These are phyloP conservation scores for Conoideocrella luteorostrata DNA, from an alignment of 2,329 filamentous ascomycete genomes.

Conservation along the genomic window DNA sequence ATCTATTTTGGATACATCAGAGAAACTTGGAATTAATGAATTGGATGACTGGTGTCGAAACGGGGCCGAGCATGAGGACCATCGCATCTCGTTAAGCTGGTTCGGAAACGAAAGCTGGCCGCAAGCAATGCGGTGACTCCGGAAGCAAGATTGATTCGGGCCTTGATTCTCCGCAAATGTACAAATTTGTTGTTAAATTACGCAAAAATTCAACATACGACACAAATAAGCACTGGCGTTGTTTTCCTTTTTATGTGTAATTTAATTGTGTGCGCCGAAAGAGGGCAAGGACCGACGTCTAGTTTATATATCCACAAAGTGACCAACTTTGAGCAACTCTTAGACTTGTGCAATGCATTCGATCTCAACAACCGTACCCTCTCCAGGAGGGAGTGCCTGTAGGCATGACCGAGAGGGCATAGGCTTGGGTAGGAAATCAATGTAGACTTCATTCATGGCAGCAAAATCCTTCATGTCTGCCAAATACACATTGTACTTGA, in stretches of 20 bases:
- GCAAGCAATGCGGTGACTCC: background rate
- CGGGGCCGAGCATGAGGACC: background rate
- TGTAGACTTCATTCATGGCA: conserved; percentile 47
- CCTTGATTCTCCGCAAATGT: background rate
- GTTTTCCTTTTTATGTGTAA: background rate
- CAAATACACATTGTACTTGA: conserved; percentile 67
- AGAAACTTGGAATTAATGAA: background rate
- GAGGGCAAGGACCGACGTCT: background rate
- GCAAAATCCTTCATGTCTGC: conserved; percentile 65
- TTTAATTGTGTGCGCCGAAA: background rate
- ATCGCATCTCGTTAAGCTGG: background rate
- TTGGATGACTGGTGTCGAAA: background rate
- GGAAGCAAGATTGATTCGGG: background rate
- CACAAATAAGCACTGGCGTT: background rate
- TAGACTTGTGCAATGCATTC: conserved; percentile 36
- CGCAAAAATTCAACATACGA: background rate
- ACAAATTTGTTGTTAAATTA: background rate
- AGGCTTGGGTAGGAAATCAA: conserved; percentile 32
- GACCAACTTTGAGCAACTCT: background rate
- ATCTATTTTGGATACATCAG: conserved; percentile 4
- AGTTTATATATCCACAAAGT: background rate
- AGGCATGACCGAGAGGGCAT: conserved; percentile 36
- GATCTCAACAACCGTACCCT: conserved; percentile 36
- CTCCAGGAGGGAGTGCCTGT: conserved; percentile 31
- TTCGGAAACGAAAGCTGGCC: background rate